Conservation (phyloP, 768 basidiomycete genomes). For the Tulasnella sp. region DNA sequence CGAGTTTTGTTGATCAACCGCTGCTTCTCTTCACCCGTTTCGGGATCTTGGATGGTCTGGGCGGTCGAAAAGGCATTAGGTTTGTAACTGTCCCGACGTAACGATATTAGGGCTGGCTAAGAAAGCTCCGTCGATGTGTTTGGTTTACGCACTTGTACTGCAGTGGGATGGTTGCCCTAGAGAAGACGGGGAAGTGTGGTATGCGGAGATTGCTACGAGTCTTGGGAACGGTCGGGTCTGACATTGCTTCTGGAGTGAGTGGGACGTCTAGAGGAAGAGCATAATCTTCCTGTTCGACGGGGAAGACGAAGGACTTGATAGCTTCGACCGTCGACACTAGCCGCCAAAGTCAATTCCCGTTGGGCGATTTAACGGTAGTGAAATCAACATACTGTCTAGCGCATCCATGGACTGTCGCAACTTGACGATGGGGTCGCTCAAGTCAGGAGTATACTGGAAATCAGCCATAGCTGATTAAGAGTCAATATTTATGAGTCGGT, state of each 20-base stretch:
- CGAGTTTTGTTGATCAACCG: conserved; percentile 82
- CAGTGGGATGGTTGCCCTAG: conserved; percentile 75
- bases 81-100: conserved; percentile 68
- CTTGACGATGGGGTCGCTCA: conserved; percentile 67
- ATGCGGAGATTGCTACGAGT: conserved; percentile 61
- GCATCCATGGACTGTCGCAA: conserved; percentile 73
- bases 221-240: conserved; percentile 16
- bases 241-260: not conserved
- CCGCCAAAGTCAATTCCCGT: not conserved
- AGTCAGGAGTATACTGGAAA: conserved; percentile 82
- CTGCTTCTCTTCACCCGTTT: conserved; percentile 79
- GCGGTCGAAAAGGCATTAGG: conserved; percentile 73
- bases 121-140: not conserved
- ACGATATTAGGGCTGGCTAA: not conserved
- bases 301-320: conserved; percentile 70
- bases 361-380: too few species aligned
- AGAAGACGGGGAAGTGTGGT: conserved; percentile 89
- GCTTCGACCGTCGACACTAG: conserved; percentile 41
- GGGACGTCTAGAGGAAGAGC: conserved; percentile 41
- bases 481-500: not conserved
- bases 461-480: conserved; percentile 79
- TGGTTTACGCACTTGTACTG: conserved; percentile 65
- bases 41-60: conserved; percentile 67
- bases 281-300: conserved; percentile 70
- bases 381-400: conserved; percentile 70